Percentiles rank a stretch among this genome's conserved stretches.
Evolutionary conservation across 2,329 filamentous ascomycete species (phyloP).

Genomic region (Verticillium dahliae): DNA sequence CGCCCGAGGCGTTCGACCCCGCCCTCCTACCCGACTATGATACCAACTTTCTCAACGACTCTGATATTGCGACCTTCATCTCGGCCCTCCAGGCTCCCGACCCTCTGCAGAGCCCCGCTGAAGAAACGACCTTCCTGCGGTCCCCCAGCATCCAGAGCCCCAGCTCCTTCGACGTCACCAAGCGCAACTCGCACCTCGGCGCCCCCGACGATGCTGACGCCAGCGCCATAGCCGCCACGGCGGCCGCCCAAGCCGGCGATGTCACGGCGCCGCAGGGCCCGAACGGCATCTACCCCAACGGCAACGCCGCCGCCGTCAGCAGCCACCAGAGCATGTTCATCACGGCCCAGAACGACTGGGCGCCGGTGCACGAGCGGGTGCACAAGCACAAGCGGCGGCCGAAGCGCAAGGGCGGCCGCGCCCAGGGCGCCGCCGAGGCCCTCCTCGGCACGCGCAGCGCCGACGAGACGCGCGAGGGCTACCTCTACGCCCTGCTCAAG

Average conservation of each 20-base stretch:
- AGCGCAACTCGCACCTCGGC: constrained; percentile 28
- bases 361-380: constrained; percentile 67
- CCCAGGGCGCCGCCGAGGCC: constrained; percentile 28
- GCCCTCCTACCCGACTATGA: constrained; percentile 71
- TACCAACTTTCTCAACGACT: constrained; percentile 66
- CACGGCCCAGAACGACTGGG: constrained; percentile 92
- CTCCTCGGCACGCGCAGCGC: constrained; percentile 55
- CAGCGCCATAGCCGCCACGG: constrained; percentile 28
- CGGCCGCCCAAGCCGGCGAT: constrained; percentile 29
- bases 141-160: constrained; percentile 33
- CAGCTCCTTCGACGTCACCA: constrained; percentile 33
- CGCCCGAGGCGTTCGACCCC: constrained; percentile 59
- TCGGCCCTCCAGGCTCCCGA: constrained; percentile 79
- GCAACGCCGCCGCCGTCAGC: constrained; percentile 14
- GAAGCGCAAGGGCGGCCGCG: constrained; percentile 26
- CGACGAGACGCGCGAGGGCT: constrained; percentile 92
- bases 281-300: background rate
- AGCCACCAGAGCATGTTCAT: constrained; percentile 54
- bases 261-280: constrained; percentile 12
- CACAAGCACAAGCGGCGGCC: constrained; percentile 38
- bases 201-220: constrained; percentile 23
- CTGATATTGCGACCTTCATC: constrained; percentile 72
- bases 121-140: constrained; percentile 35
- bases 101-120: constrained; percentile 56
- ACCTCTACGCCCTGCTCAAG: constrained; percentile 82